Conservation (phyloP, 257 asterid genomes). For the Ilex aquifolium region DNA sequence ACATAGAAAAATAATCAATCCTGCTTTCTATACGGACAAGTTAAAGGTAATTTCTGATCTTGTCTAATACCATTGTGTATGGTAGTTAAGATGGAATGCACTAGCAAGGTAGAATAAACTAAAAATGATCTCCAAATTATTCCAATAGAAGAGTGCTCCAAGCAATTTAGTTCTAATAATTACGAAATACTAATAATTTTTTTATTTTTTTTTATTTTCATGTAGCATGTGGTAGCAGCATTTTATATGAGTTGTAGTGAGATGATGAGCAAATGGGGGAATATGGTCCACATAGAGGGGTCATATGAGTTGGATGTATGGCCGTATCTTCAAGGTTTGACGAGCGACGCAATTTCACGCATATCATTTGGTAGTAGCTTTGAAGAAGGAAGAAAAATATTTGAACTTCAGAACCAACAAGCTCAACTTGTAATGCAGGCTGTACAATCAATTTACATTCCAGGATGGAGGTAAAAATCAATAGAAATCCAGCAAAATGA, state of each 20-base stretch:
- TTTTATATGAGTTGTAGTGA: constrained; percentile 47
- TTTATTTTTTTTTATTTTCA: no score
- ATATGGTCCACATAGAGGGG: constrained; percentile 20
- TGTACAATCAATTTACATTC: constrained; percentile 23
- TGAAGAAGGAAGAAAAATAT: constrained; percentile 38
- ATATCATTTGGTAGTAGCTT: constrained; percentile 59
- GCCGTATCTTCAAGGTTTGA: constrained; percentile 32
- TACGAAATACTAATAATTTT: no score
- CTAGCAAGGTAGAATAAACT: no score
- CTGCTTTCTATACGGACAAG: no score
- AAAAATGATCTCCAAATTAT: no score
- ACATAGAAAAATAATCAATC: no score
- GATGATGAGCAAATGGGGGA: constrained; percentile 52
- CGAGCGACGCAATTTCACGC: constrained; percentile 43
- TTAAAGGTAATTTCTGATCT: no score
- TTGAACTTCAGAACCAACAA: constrained; percentile 39
- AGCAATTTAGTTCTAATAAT: no score
- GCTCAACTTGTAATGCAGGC: constrained; percentile 16
- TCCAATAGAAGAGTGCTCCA: no score
- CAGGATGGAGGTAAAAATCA: constrained; percentile 35
- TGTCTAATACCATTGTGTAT: no score
- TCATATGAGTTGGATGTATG: constrained; percentile 46
- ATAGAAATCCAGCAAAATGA: constrained; percentile 2
- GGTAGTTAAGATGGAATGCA: no score
- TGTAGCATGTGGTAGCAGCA: constrained; percentile 42